A percentile compares a stretch with the other conserved stretches of the same genome.
phyloP scores from a whole-genome alignment of 768 basidiomycete genomes.

The Asterophora parasitica region DNA sequence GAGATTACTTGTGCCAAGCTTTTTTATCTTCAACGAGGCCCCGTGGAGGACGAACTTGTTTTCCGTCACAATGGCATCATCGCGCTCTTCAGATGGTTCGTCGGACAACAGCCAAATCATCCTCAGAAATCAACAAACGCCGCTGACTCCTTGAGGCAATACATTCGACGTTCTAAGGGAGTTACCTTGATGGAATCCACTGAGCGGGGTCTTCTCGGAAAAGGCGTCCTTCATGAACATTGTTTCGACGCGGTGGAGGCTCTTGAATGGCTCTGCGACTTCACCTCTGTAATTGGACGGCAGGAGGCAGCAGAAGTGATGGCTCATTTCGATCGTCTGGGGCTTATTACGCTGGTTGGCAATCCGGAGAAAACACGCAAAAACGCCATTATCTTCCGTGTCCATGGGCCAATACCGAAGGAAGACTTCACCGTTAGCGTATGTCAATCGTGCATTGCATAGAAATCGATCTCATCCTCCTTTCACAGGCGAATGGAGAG shows the following conservation, averaged over 20 bases:
- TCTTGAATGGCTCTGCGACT: slow-evolving; percentile 77
- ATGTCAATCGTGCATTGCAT: background rate
- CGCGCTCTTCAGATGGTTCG: slow-evolving; percentile 68
- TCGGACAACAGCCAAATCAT: slow-evolving; percentile 63
- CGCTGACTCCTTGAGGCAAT: slow-evolving; percentile 9
- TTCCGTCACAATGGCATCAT: slow-evolving; percentile 65
- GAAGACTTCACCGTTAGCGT: slow-evolving; percentile 2
- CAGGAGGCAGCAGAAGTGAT: slow-evolving; percentile 79
- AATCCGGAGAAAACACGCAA: slow-evolving; percentile 54
- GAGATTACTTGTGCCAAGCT: slow-evolving; percentile 79
- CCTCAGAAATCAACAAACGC: slow-evolving; percentile 26
- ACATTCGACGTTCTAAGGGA: slow-evolving; percentile 8
- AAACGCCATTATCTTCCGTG: slow-evolving; percentile 65
- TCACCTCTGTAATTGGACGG: slow-evolving; percentile 67
- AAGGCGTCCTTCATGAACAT: slow-evolving; percentile 18
- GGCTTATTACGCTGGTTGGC: slow-evolving; percentile 60
- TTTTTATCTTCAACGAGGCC: slow-evolving; percentile 69
- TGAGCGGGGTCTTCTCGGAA: slow-evolving; percentile 3
- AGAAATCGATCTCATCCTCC: background rate
- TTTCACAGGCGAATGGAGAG: slow-evolving; percentile 11
- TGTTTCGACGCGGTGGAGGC: slow-evolving; percentile 65
- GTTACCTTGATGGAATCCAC: slow-evolving; percentile 1
- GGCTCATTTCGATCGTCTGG: slow-evolving; percentile 74
- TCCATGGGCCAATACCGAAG: slow-evolving; percentile 17
- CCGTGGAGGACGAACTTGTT: slow-evolving; percentile 73